phyloP scores from a whole-genome alignment of 352 stramenopile genomes.

The Globisporangium paroecandrum region DNA sequence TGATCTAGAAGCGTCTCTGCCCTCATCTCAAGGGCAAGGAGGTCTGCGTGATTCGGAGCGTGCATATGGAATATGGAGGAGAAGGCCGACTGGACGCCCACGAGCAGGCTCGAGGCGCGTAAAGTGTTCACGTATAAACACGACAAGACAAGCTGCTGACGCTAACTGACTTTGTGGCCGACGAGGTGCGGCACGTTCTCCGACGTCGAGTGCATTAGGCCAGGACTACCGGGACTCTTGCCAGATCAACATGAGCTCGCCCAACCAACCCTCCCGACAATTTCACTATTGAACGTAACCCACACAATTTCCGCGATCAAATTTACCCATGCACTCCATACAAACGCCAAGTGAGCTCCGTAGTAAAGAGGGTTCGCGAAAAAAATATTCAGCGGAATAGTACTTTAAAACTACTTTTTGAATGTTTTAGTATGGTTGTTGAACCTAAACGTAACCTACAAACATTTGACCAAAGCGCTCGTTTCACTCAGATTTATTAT shows the following conservation, averaged over 20 bases:
- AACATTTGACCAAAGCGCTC: too few relatives aligned
- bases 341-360: neutral
- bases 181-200: conserved; percentile 55
- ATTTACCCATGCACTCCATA: neutral
- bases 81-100: conserved; percentile 33
- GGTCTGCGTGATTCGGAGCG: conserved; percentile 42
- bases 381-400: too few relatives aligned
- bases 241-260: conserved; percentile 29
- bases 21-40: conserved; percentile 61
- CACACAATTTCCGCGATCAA: neutral
- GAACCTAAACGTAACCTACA: too few relatives aligned
- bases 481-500: neutral
- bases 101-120: conserved; percentile 48
- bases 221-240: conserved; percentile 28
- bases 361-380: neutral
- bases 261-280: neutral
- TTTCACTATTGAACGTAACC: too few relatives aligned
- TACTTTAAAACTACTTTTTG: too few relatives aligned
- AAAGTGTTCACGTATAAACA: conserved; percentile 49
- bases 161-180: conserved; percentile 60
- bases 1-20: conserved; percentile 70
- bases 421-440: too few relatives aligned
- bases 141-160: conserved; percentile 36
- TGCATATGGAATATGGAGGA: neutral
- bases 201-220: conserved; percentile 44